Percentiles rank a stretch among this genome's conserved stretches.
Conservation (phyloP, 176 grass and related monocot species). For the Aegilops tauschii region DNA sequence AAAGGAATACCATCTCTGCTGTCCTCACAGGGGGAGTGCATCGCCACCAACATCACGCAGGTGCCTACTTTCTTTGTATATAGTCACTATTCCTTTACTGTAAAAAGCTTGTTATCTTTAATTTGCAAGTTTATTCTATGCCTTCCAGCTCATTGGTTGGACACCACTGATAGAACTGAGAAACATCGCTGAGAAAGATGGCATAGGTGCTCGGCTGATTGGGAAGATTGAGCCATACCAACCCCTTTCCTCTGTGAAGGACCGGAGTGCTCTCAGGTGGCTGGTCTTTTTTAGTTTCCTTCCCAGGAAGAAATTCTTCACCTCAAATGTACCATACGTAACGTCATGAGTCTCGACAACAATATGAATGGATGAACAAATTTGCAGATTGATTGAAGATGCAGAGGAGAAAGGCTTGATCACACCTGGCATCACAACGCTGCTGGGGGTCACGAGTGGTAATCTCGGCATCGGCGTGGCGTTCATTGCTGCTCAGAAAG, state of each 20-base stretch:
- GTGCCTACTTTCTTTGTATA: conserved; percentile 24
- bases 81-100: neutral
- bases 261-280: conserved; percentile 75
- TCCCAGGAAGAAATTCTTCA: neutral
- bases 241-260: conserved; percentile 79
- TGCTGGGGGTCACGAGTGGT: conserved; percentile 61
- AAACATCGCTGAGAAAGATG: conserved; percentile 58
- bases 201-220: conserved; percentile 56
- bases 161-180: conserved; percentile 82
- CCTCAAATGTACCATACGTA: neutral
- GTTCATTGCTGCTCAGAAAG: conserved; percentile 65
- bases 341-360: neutral
- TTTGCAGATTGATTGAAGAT: conserved; percentile 89
- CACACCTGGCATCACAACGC: conserved; percentile 61
- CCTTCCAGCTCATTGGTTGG: conserved; percentile 83
- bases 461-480: conserved; percentile 68
- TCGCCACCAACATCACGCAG: conserved; percentile 69
- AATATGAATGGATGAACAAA: neutral
- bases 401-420: conserved; percentile 80
- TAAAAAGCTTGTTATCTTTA: neutral
- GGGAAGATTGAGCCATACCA: conserved; percentile 84
- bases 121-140: neutral
- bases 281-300: neutral
- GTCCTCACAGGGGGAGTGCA: conserved; percentile 56
- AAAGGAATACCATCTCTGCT: conserved; percentile 65